Base-by-base conservation (phyloP, 495 filamentous ascomycete genomes). In the Neurospora tetrasperma region DNA sequence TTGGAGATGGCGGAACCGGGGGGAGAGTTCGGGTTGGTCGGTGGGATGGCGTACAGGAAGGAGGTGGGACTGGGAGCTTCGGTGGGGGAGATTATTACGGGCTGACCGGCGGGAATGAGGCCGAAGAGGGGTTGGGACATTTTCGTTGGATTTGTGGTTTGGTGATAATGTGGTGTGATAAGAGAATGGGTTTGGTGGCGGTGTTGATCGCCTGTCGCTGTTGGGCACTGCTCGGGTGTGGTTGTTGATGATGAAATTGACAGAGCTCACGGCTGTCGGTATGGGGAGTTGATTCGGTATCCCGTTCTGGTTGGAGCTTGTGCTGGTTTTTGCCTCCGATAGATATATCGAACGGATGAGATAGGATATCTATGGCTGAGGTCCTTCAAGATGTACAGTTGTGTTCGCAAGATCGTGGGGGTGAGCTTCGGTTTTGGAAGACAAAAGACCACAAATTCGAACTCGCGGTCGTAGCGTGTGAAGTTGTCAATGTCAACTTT, bases 101-200 rank as follows among this genome's bases (percentile, higher is more conserved):
- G 83, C 35, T 80, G 83, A 71, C 85, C 84, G n/a, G 87, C 85
- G 5, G 86, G 84, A 20, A 89, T 78, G 69, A 86, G 79, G 72
- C 85, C 84, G 76, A 86, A 85, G 73, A 82, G 80, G 18, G 80
- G 82, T 66, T 80, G 78, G 71, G 79, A 76, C 75, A 76, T 79
- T 42, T 23, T 73, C 41, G 27, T 40, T 48, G 48, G 4, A 31
- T 39, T 42, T 40, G 31, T 16, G 72, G 74, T 72, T 73, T 16
- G 18, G 12, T 27, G n/a, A 10, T 31, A 20, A 14, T 38, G 59
- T 18, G 10, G 31, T 38, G 72, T 23, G 46, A 54, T 54, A 38
- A 38, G 35, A 38, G 35, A 38, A 38, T 38, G 35, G 35, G 5
- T 6, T 38, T 38, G 35, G 35, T 38, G 35, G 35, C 5, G 35